Percentiles rank a stretch among this genome's conserved stretches.
phyloP scores from a whole-genome alignment of 106 monocot species.

The Dendrobium officinale region DNA sequence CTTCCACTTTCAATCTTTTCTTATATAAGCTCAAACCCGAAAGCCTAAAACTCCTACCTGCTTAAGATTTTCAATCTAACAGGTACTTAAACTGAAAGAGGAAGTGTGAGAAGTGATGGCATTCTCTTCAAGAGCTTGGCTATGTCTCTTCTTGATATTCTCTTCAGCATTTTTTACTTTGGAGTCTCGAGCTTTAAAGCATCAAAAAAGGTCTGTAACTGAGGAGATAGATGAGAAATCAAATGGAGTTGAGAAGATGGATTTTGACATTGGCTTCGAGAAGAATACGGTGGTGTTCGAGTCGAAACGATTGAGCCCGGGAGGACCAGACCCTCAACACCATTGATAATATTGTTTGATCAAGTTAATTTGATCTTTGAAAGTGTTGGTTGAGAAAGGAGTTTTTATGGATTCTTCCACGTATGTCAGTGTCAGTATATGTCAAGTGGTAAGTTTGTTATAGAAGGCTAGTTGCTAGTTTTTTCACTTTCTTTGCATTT shows the following conservation, averaged over 20 bases:
- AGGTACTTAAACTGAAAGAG: neutral
- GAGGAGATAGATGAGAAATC: too few species aligned
- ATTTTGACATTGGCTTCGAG: neutral
- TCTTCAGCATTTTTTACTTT: neutral
- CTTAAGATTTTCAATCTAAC: neutral
- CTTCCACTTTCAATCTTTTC: neutral
- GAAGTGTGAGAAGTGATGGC: neutral
- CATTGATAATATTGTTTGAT: neutral
- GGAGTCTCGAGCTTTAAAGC: neutral
- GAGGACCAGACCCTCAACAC: constrained; percentile 9
- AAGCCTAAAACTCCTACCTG: neutral
- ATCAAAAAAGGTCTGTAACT: neutral
- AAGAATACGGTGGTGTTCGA: neutral
- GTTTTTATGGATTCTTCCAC: neutral
- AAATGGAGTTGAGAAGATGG: neutral
- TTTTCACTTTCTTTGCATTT: too few species aligned
- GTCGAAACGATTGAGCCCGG: constrained; percentile 1
- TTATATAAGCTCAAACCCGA: constrained; percentile 1
- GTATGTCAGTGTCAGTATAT: neutral
- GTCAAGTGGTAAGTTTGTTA: neutral
- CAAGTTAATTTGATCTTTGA: neutral
- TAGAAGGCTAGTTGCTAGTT: too few species aligned
- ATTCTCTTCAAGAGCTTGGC: neutral
- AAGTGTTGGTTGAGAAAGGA: neutral
- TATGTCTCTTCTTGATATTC: constrained; percentile 7